These are phyloP conservation scores for Penicillium cinerascens DNA, from an alignment of 495 filamentous ascomycete species.

Conservation along the genomic window DNA sequence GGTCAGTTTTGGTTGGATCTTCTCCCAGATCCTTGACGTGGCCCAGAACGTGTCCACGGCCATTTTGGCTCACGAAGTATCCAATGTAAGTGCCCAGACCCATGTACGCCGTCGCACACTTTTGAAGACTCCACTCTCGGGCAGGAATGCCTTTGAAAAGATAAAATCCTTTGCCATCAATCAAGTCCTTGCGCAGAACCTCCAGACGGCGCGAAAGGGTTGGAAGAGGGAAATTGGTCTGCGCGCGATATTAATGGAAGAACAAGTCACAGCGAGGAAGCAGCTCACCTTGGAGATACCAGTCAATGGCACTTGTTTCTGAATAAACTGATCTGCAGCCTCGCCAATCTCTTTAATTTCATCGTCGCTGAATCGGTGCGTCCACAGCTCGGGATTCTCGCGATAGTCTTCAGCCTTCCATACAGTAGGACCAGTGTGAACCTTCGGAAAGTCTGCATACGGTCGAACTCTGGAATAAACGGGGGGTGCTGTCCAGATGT, in stretches of 20 bases:
- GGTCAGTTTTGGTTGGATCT: constrained; percentile 73
- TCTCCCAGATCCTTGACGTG: constrained; percentile 90
- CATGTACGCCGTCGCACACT: constrained; percentile 85
- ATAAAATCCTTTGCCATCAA: constrained; percentile 85
- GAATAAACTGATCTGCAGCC: constrained; percentile 67
- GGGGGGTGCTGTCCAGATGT: constrained; percentile 82
- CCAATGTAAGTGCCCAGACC: constrained; percentile 83
- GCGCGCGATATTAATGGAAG: neutral
- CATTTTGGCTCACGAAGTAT: constrained; percentile 83
- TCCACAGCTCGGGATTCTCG: constrained; percentile 70
- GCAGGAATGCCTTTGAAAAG: constrained; percentile 85
- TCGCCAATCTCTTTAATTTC: constrained; percentile 67
- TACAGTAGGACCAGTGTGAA: constrained; percentile 70
- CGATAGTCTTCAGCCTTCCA: constrained; percentile 74
- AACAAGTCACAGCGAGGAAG: no score
- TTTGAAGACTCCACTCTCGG: constrained; percentile 68
- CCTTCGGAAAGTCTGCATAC: constrained; percentile 69
- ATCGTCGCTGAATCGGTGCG: constrained; percentile 60
- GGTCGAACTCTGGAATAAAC: constrained; percentile 61
- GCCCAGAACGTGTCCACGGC: constrained; percentile 80
- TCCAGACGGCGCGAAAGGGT: constrained; percentile 53
- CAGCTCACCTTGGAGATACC: constrained; percentile 63
- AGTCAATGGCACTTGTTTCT: constrained; percentile 55
- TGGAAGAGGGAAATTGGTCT: constrained; percentile 57
- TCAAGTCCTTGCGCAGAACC: constrained; percentile 61